phyloP scores from a whole-genome alignment of 2,329 filamentous ascomycete genomes.

The Exophiala oligosperma region DNA sequence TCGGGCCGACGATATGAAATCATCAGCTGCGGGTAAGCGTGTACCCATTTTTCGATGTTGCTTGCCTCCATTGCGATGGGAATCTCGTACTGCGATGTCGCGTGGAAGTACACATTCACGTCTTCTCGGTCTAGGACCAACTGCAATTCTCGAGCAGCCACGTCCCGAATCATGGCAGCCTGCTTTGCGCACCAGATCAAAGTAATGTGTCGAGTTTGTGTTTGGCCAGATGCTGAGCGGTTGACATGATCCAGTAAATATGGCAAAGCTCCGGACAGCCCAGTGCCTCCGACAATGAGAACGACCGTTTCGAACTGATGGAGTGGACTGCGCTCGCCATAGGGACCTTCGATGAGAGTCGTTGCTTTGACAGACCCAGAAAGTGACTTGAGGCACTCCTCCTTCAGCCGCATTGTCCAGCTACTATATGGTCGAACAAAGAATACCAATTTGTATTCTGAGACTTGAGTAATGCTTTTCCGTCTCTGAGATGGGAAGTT shows the following conservation, averaged over 20 bases:
- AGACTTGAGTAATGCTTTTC: background rate
- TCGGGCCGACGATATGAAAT: conserved; percentile 41
- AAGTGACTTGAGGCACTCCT: conserved; percentile 5
- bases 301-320: conserved; percentile 51
- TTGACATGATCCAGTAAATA: conserved; percentile 37
- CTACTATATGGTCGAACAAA: conserved; percentile 53
- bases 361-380: conserved; percentile 18
- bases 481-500: background rate
- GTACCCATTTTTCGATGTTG: conserved; percentile 2
- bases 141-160: conserved; percentile 32
- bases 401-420: conserved; percentile 48
- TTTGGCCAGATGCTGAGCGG: conserved; percentile 19
- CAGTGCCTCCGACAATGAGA: conserved; percentile 44
- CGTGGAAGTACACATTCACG: conserved; percentile 35
- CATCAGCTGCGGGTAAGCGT: background rate
- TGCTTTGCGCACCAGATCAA: conserved; percentile 38
- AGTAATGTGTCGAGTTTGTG: conserved; percentile 32
- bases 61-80: background rate
- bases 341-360: conserved; percentile 53
- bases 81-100: conserved; percentile 26
- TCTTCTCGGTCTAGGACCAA: conserved; percentile 32
- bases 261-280: conserved; percentile 47
- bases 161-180: conserved; percentile 32
- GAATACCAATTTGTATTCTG: conserved; percentile 43
- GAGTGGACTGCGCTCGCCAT: conserved; percentile 44